Conservation (phyloP, 192 early-diverging fungal species). For the Podila epicladia region DNA sequence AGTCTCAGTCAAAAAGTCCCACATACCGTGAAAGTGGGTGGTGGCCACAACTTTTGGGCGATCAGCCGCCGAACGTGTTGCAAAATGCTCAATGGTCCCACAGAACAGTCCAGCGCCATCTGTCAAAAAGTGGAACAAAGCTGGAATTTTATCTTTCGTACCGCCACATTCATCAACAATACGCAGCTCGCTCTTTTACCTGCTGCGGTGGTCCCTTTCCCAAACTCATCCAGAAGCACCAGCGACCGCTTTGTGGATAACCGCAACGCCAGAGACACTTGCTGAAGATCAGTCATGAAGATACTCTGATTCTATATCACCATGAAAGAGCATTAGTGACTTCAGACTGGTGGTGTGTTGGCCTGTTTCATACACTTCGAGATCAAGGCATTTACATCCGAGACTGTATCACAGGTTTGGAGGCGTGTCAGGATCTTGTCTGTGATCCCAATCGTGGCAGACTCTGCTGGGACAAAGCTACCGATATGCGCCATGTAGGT, state of each 20-base stretch:
- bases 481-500: conserved; percentile 92
- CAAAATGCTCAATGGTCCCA: conserved; percentile 70
- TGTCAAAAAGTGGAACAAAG: conserved; percentile 20
- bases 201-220: conserved; percentile 75
- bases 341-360: no score
- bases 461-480: conserved; percentile 85
- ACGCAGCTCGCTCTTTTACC: conserved; percentile 35
- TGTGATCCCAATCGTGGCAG: conserved; percentile 75
- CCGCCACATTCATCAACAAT: not conserved
- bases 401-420: conserved; percentile 75
- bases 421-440: conserved; percentile 84
- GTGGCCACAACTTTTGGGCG: conserved; percentile 79
- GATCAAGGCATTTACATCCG: conserved; percentile 50
- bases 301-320: conserved; percentile 67
- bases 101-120: conserved; percentile 88
- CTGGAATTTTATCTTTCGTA: not conserved
- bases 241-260: conserved; percentile 64
- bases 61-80: conserved; percentile 31
- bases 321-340: no score
- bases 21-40: conserved; percentile 83
- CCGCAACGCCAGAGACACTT: conserved; percentile 61
- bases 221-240: conserved; percentile 85
- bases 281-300: conserved; percentile 78
- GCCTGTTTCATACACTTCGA: not conserved
- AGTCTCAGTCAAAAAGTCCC: not conserved